Evolutionary conservation across 768 basidiomycete species (phyloP).

Genomic region (Lactarius sanguifluus): DNA sequence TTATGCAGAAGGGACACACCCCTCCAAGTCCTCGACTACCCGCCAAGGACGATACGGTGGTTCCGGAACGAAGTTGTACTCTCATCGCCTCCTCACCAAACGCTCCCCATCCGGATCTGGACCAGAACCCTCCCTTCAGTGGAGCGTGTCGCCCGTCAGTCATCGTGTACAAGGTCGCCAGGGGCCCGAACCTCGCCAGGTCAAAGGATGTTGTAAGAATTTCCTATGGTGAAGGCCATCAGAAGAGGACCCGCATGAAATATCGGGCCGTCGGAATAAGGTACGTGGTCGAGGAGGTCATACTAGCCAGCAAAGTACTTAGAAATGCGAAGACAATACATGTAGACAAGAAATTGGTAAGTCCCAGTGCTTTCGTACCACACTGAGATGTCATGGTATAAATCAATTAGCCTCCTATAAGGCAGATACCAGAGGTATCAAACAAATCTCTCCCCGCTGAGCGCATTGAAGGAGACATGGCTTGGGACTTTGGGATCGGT

Average conservation of each 20-base stretch:
- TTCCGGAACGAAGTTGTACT: background rate
- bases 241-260: conserved; percentile 1
- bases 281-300: background rate
- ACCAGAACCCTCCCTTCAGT: background rate
- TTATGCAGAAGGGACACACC: background rate
- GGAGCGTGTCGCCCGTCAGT: conserved; percentile 16
- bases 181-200: conserved; percentile 11
- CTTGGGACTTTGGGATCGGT: conserved; percentile 23
- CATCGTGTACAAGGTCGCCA: conserved; percentile 23
- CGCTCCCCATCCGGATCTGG: background rate
- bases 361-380: background rate
- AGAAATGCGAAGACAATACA: background rate
- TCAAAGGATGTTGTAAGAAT: conserved; percentile 23
- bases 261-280: conserved; percentile 6
- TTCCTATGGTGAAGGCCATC: conserved; percentile 21
- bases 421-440: background rate
- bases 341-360: conserved; percentile 1
- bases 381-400: background rate
- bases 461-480: conserved; percentile 26
- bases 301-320: background rate
- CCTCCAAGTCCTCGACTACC: background rate
- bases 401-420: background rate
- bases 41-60: background rate
- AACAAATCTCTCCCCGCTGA: conserved; percentile 8
- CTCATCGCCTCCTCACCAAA: background rate